Evolutionary conservation across 495 filamentous ascomycete species (phyloP).

Genomic region (Talaromyces stipitatus): DNA sequence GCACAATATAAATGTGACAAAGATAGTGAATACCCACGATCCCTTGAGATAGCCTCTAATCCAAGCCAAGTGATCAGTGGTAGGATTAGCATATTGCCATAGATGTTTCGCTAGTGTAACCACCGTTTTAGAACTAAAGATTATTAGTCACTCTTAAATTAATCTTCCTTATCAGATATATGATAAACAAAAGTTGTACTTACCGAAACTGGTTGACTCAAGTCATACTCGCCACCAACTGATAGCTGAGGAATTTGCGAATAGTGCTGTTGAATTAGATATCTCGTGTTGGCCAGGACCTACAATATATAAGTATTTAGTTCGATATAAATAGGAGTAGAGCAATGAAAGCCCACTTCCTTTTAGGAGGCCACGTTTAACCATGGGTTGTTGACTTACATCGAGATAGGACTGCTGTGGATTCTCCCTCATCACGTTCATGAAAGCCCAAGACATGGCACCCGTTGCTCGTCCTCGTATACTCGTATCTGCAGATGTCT

Average conservation of each 20-base stretch:
- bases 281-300: constrained; percentile 42
- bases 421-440: constrained; percentile 41
- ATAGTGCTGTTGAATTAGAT: constrained; percentile 37
- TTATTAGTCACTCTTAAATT: neutral
- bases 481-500: constrained; percentile 51
- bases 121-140: neutral
- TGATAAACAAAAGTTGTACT: neutral
- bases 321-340: neutral
- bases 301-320: constrained; percentile 7
- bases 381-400: constrained; percentile 12
- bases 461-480: constrained; percentile 41
- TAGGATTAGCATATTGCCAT: neutral
- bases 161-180: neutral
- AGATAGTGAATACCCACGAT: neutral
- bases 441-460: constrained; percentile 55
- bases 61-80: neutral
- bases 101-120: neutral
- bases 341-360: neutral
- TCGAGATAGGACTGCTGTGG: constrained; percentile 45
- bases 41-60: neutral
- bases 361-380: constrained; percentile 3
- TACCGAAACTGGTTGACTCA: constrained; percentile 27
- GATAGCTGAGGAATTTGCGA: constrained; percentile 48
- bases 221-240: constrained; percentile 35
- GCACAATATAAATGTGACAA: neutral